phyloP scores from a whole-genome alignment of 2,329 filamentous ascomycete species.

The Calcarisporium arbuscula region DNA sequence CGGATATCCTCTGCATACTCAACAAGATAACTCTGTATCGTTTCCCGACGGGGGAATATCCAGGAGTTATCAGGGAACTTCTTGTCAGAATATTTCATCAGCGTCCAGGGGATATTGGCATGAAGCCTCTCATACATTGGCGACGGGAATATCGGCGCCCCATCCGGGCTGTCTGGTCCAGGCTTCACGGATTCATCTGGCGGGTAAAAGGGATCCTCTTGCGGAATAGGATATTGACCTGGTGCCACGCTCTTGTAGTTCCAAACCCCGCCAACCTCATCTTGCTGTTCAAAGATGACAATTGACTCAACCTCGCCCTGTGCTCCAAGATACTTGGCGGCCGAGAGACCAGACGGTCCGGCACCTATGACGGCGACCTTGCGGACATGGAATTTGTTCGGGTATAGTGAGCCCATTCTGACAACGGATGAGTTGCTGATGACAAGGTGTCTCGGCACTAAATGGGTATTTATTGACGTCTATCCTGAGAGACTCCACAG shows the following conservation, averaged over 20 bases:
- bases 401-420: constrained; percentile 23
- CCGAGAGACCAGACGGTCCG: constrained; percentile 70
- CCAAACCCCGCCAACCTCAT: constrained; percentile 77
- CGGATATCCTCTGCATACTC: constrained; percentile 64
- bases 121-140: constrained; percentile 78
- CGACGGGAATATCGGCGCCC: constrained; percentile 62
- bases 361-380: constrained; percentile 75
- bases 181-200: too few species aligned
- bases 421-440: constrained; percentile 29
- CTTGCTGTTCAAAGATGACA: constrained; percentile 75
- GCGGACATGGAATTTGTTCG: constrained; percentile 41
- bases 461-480: too few species aligned
- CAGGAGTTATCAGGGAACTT: constrained; percentile 57
- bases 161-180: constrained; percentile 48
- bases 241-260: constrained; percentile 57
- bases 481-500: too few species aligned
- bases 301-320: constrained; percentile 63
- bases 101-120: constrained; percentile 74
- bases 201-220: constrained; percentile 57
- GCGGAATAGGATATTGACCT: constrained; percentile 53
- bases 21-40: constrained; percentile 68
- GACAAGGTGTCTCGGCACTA: too few species aligned
- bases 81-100: constrained; percentile 76
- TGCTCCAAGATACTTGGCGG: constrained; percentile 73
- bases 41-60: constrained; percentile 67